Percentiles rank a stretch among this genome's conserved stretches.
Conservation (phyloP, 129 eudicot species). For the Daucus carota region DNA sequence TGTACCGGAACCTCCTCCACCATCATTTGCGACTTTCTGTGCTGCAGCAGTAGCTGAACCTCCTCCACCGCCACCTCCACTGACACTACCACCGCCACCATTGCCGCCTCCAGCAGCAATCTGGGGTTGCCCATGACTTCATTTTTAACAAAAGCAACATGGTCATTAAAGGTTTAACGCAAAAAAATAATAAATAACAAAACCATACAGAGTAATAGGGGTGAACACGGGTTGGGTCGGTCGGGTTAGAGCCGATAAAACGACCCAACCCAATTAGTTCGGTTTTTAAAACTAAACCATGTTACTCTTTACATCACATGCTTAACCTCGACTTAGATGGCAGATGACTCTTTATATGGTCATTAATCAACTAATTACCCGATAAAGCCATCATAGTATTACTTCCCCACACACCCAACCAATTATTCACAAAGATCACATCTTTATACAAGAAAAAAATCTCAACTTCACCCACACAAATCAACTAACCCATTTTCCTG, state of each 20-base stretch:
- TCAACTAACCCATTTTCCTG: background rate
- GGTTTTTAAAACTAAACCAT: no score
- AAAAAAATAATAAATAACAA: background rate
- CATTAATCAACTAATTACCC: background rate
- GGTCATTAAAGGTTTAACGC: background rate
- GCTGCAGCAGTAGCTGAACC: background rate
- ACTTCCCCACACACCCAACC: background rate
- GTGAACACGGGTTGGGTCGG: no score
- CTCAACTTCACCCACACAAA: background rate
- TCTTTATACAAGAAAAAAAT: background rate
- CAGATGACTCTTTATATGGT: background rate
- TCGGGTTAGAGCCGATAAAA: no score
- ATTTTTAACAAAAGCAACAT: background rate
- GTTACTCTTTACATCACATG: background rate
- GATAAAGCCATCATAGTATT: background rate
- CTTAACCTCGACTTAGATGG: background rate
- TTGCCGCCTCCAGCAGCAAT: conserved; percentile 35
- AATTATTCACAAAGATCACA: background rate
- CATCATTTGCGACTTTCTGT: conserved; percentile 11
- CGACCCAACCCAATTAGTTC: no score
- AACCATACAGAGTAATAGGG: background rate
- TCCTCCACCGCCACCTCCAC: conserved; percentile 19
- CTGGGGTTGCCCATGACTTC: conserved; percentile 71
- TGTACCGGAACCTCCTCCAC: conserved; percentile 31
- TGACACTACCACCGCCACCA: conserved; percentile 8